Evolutionary conservation across 306 rosid species (phyloP), one percentile per base, ranked within the genome.

Genomic region (Senna tora): DNA sequence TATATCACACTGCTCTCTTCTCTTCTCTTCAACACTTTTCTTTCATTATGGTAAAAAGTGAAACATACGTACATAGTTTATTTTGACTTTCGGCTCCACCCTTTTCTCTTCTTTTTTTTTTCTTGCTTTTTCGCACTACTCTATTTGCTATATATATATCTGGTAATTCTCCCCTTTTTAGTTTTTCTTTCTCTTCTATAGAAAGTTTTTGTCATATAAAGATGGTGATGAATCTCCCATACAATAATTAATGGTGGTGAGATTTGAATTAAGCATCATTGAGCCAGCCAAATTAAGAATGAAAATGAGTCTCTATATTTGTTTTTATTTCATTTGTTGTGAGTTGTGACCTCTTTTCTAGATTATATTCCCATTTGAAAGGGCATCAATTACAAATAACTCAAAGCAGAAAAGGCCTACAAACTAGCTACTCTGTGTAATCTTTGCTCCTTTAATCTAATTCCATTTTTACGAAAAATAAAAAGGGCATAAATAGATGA

Each of bases 1-100:
- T 19, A 39, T 45, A 14, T 50, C 59, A 57, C 70, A 80, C 68
- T 70, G 70, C 60, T 57, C n/a, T n/a, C n/a, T n/a, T n/a, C n/a
- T n/a, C n/a, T n/a, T n/a, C n/a, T n/a, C 7, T 42, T 13, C 46
- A 7, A 55, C 58, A 62, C 46, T 57, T 57, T 66, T 42, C 67
- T 50, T 51, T 65, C 49, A 68, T 56, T 4, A 36, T 34, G 20
- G 51, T 46, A 7, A 34, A 34, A 71, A 14, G 13, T 22, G 50
- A 17, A 34, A 0, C 30, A 1, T 25, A 25, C 30, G 3, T 36
- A 36, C 5, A 12, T 4, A 41, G 46, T 36, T 38, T 28, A 21
- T 69, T 77, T 77, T 81, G 79, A 70, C 85, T 81, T 81, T 77
- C 67, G 65, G 49, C 58, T 63, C 73, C 64, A 46, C 77, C 28